Conservation (phyloP, 441 rosid species). For the Populus hybrid region DNA sequence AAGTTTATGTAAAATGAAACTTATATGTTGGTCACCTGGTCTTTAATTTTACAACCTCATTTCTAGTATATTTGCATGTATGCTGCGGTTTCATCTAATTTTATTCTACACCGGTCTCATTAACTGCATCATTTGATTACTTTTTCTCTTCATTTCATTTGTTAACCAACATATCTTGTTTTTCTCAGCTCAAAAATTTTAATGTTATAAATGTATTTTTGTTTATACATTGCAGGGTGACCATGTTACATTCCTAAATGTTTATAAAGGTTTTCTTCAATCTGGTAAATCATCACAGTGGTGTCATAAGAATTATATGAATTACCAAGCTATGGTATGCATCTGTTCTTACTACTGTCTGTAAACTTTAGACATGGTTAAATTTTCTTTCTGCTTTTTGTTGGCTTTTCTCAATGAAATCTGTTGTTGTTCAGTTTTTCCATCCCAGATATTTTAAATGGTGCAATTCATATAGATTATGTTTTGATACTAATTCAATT, state of each 20-base stretch:
- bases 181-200: neutral
- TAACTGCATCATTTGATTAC: neutral
- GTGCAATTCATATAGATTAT: conserved; percentile 2
- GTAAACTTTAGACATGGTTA: conserved; percentile 9
- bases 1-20: neutral
- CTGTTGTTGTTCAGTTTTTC: neutral
- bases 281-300: conserved; percentile 80
- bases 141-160: neutral
- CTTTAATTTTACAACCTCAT: neutral
- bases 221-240: conserved; percentile 66
- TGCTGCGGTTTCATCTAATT: neutral
- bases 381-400: neutral
- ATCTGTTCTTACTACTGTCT: conserved; percentile 8
- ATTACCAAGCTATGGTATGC: conserved; percentile 84
- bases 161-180: neutral
- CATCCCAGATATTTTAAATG: neutral
- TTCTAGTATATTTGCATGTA: neutral
- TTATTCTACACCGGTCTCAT: neutral
- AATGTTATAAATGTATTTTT: neutral
- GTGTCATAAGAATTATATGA: conserved; percentile 79
- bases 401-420: neutral
- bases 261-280: conserved; percentile 83
- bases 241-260: conserved; percentile 81
- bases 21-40: neutral
- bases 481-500: neutral